Evolutionary conservation across 2,329 filamentous ascomycete genomes (phyloP).

Genomic region (Clarireedia monteithiana): DNA sequence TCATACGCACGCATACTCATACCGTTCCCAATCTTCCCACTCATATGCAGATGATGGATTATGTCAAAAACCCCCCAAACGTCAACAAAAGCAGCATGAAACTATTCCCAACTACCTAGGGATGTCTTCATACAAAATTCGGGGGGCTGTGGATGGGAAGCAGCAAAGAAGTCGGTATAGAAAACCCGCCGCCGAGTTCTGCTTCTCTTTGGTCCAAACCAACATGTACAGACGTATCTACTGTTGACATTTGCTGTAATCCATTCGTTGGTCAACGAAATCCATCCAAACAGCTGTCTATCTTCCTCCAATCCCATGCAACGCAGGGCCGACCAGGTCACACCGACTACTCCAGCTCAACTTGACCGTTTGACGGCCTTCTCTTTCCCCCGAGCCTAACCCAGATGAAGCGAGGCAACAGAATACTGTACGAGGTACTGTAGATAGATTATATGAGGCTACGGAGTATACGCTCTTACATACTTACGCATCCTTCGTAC

Average conservation of each 20-base stretch:
- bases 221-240: background rate
- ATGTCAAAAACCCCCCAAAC: no score
- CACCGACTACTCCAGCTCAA: constrained; percentile 1
- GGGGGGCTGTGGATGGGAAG: constrained; percentile 3
- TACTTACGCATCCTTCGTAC: no score
- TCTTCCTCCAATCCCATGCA: background rate
- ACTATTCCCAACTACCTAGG: background rate
- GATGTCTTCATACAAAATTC: background rate
- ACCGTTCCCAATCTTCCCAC: no score
- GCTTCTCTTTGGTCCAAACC: background rate
- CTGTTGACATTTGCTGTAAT: background rate
- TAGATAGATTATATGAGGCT: no score
- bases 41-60: no score
- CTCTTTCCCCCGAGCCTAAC: no score
- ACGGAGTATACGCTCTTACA: no score
- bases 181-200: background rate
- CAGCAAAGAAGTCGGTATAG: background rate
- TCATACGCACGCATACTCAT: no score
- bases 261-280: background rate
- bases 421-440: no score
- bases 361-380: no score
- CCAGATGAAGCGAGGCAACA: no score
- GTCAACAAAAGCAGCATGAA: constrained; percentile 4
- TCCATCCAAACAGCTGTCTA: no score
- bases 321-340: background rate